phyloP scores from a whole-genome alignment of 805 yeast species.

The Debaryomyces castellii region DNA sequence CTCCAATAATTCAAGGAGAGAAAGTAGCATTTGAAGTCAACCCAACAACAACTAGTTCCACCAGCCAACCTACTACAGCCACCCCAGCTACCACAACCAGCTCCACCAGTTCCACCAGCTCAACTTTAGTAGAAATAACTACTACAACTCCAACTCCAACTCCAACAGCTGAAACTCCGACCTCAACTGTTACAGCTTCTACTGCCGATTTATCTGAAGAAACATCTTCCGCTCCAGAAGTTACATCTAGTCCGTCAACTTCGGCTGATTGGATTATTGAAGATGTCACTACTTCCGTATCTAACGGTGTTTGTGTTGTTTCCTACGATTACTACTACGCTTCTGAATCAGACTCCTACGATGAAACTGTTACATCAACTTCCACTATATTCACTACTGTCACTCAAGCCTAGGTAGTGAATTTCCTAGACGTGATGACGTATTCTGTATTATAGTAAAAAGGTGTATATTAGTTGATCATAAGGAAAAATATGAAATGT shows the following conservation, averaged over 20 bases:
- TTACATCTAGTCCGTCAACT: conserved; percentile 20
- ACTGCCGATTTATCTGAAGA: conserved; percentile 6
- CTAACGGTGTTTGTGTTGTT: conserved; percentile 33
- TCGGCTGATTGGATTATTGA: conserved; percentile 35
- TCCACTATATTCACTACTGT: conserved; percentile 36
- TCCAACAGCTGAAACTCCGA: conserved; percentile 7
- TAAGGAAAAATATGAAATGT: neutral
- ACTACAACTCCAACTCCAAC: conserved; percentile 8
- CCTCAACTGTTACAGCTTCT: conserved; percentile 9
- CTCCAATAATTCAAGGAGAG: conserved; percentile 24
- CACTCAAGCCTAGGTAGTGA: conserved; percentile 14
- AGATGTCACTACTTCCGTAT: conserved; percentile 27
- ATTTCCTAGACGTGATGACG: neutral
- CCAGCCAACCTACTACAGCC: conserved; percentile 4
- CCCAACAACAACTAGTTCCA: conserved; percentile 4
- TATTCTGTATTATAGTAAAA: neutral
- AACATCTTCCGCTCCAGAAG: conserved; percentile 7
- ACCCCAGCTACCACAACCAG: conserved; percentile 9
- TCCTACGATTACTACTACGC: conserved; percentile 37
- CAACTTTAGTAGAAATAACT: conserved; percentile 12
- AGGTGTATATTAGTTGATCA: neutral
- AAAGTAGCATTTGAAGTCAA: conserved; percentile 8
- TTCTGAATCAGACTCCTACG: conserved; percentile 24
- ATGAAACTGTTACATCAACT: conserved; percentile 38
- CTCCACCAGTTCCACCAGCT: conserved; percentile 8